These are phyloP conservation scores for Rutidosis leptorrhynchoides DNA, from an alignment of 129 eudicot species.

Conservation along the genomic window DNA sequence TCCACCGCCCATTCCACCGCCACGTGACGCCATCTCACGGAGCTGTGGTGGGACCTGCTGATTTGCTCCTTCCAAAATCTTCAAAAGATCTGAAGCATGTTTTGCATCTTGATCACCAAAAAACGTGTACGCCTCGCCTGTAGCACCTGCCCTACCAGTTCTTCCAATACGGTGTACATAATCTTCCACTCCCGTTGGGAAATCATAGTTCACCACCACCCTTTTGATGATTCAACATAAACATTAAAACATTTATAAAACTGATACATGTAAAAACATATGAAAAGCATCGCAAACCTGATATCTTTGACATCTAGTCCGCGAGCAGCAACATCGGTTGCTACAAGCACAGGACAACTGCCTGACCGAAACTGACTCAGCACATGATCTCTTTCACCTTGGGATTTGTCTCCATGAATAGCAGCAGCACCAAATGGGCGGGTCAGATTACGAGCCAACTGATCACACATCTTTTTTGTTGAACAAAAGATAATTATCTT, in stretches of 20 bases:
- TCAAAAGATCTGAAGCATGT: conserved; percentile 79
- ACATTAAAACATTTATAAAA: background rate
- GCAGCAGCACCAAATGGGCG: conserved; percentile 91
- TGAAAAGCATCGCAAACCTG: conserved; percentile 45
- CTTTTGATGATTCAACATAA: conserved; percentile 29
- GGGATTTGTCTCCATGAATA: conserved; percentile 92
- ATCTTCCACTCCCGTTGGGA: conserved; percentile 95
- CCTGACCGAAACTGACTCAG: conserved; percentile 82
- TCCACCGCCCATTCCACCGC: conserved; percentile 82
- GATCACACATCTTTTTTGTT: conserved; percentile 96
- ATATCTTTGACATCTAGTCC: conserved; percentile 93
- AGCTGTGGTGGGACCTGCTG: conserved; percentile 77
- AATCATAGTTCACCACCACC: conserved; percentile 91
- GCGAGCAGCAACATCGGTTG: conserved; percentile 99
- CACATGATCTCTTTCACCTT: conserved; percentile 85
- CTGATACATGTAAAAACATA: background rate
- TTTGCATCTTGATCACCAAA: conserved; percentile 75
- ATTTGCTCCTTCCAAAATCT: conserved; percentile 86
- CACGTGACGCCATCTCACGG: conserved; percentile 77
- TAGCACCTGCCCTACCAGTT: conserved; percentile 99
- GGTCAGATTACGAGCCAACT: conserved; percentile 65
- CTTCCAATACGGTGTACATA: conserved; percentile 98
- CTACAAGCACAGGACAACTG: conserved; percentile 86
- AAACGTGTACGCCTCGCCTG: conserved; percentile 86
- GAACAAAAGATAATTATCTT: conserved; percentile 87